Conservation (phyloP, 371 early-diverging fungal genomes). For the Mortierella sp. region DNA sequence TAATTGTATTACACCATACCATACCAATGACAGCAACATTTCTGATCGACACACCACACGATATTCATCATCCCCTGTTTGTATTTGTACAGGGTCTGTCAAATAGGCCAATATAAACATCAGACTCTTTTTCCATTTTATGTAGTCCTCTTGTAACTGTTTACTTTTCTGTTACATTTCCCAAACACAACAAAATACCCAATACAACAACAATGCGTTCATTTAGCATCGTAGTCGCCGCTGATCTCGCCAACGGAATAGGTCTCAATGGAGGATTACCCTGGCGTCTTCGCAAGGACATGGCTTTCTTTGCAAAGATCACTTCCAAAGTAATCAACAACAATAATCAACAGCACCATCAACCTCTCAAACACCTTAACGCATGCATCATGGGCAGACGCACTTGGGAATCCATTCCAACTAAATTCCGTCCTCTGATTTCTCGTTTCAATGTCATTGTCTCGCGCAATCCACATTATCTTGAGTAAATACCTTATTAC, state of each 20-base stretch:
- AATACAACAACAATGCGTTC: conserved; percentile 14
- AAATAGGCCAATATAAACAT: too few relatives aligned
- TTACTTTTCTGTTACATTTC: neutral
- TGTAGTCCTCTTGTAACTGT: too few relatives aligned
- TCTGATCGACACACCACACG: too few relatives aligned
- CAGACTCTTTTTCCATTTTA: neutral
- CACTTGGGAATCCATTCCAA: conserved; percentile 93
- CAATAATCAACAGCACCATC: neutral
- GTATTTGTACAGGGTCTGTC: too few relatives aligned
- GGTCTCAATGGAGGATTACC: conserved; percentile 80
- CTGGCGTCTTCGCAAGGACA: conserved; percentile 89
- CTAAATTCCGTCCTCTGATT: conserved; percentile 78
- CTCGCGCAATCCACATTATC: conserved; percentile 68
- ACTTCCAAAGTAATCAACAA: conserved; percentile 63
- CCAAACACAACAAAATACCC: too few relatives aligned
- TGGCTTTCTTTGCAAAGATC: conserved; percentile 83
- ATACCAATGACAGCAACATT: too few relatives aligned
- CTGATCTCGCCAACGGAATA: conserved; percentile 82
- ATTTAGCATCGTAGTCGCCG: conserved; percentile 82
- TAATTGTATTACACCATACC: too few relatives aligned
- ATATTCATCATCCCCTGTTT: too few relatives aligned
- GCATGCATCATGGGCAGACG: conserved; percentile 91
- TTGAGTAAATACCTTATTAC: conserved; percentile 60
- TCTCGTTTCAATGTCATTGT: conserved; percentile 87
- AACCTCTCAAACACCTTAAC: conserved; percentile 65